Percentiles rank a stretch among this genome's conserved stretches.
Conservation (phyloP, 768 basidiomycete genomes). For the Pleurotus citrinopileatus region DNA sequence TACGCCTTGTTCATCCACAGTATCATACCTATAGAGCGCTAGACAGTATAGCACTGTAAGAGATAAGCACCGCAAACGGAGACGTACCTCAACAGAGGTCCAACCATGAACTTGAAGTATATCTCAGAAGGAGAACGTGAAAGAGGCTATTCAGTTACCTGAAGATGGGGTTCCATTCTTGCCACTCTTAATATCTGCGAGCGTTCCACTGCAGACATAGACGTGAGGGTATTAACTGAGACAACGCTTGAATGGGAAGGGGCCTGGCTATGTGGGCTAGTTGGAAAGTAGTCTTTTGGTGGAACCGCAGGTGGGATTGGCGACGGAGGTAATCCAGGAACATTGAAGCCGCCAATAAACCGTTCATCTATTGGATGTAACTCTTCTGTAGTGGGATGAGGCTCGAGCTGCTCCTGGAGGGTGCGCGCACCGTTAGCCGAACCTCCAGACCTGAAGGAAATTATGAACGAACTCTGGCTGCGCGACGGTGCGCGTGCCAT, state of each 20-base stretch:
- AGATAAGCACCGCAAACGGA: neutral
- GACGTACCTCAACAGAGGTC: conserved; percentile 65
- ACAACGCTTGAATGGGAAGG: conserved; percentile 24
- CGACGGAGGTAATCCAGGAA: conserved; percentile 31
- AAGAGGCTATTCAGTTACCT: conserved; percentile 29
- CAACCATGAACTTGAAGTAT: conserved; percentile 72
- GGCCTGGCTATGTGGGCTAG: conserved; percentile 17
- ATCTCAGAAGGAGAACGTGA: neutral
- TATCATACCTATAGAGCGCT: conserved; percentile 78
- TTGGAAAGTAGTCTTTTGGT: conserved; percentile 41
- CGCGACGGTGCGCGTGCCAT: conserved; percentile 70
- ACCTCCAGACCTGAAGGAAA: neutral
- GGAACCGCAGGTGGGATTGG: conserved; percentile 44
- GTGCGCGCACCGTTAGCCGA: conserved; percentile 27
- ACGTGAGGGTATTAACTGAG: conserved; percentile 39
- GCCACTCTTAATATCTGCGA: conserved; percentile 55
- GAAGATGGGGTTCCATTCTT: conserved; percentile 79
- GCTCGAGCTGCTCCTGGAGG: conserved; percentile 43
- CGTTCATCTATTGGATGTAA: conserved; percentile 58
- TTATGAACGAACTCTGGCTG: conserved; percentile 46
- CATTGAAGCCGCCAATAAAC: conserved; percentile 55
- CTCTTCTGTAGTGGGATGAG: conserved; percentile 52
- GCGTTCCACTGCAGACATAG: conserved; percentile 61
- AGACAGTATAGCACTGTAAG: conserved; percentile 5
- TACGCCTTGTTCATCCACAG: conserved; percentile 68